Evolutionary conservation across 1,284 basidiomycete species (phyloP).

Genomic region (Irpex sp.): DNA sequence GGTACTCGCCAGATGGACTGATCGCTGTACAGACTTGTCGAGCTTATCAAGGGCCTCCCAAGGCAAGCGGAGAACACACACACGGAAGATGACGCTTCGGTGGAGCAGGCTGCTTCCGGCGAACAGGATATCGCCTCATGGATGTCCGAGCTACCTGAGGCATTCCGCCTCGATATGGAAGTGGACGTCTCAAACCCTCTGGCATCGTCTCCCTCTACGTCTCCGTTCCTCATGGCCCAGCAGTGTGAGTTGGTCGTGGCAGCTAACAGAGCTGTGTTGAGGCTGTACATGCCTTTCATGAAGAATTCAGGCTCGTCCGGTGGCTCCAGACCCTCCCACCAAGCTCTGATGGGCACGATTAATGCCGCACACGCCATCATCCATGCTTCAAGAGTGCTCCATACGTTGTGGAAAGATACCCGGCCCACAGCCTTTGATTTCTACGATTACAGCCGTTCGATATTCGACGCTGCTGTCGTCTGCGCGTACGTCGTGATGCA

Average conservation of each 20-base stretch:
- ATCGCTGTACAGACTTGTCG: constrained; percentile 34
- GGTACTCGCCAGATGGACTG: no score
- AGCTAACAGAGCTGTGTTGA: constrained; percentile 57
- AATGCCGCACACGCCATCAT: constrained; percentile 61
- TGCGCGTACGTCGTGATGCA: constrained; percentile 57
- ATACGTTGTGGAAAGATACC: constrained; percentile 34
- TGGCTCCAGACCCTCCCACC: constrained; percentile 32
- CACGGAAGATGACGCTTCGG: constrained; percentile 28
- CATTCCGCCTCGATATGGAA: constrained; percentile 35
- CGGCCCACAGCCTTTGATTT: constrained; percentile 49
- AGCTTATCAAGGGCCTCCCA: constrained; percentile 48
- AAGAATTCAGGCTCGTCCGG: constrained; percentile 29
- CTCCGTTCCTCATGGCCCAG: constrained; percentile 37
- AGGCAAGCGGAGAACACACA: constrained; percentile 39
- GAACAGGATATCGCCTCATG: constrained; percentile 55
- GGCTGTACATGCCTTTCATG: constrained; percentile 65
- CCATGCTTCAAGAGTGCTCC: constrained; percentile 42
- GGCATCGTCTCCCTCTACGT: constrained; percentile 11
- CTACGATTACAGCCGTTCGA: constrained; percentile 54
- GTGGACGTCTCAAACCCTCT: constrained; percentile 24
- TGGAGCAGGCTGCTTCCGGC: constrained; percentile 56
- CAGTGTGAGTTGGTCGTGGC: constrained; percentile 57
- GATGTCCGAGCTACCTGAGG: constrained; percentile 45
- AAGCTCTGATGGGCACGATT: constrained; percentile 52
- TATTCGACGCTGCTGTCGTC: constrained; percentile 62